Percentiles rank a stretch among this genome's conserved stretches.
These are phyloP conservation scores for Naganishia albida DNA, from an alignment of 1,284 basidiomycete genomes.

Conservation along the genomic window DNA sequence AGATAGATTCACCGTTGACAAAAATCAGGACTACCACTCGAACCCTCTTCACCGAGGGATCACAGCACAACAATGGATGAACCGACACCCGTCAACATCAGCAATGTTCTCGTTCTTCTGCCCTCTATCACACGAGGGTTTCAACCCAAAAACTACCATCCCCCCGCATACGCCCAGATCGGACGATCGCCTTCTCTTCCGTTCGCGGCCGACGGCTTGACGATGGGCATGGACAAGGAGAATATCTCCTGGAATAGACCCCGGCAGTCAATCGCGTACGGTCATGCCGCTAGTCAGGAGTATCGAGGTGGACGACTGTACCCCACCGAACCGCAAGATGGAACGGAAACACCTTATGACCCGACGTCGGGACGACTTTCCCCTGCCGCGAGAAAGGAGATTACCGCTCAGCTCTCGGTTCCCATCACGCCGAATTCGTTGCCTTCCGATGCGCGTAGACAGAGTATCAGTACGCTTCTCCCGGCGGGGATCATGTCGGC, in stretches of 20 bases:
- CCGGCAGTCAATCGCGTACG: conserved; percentile 12
- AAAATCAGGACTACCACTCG: no score
- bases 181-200: conserved; percentile 13
- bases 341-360: not conserved
- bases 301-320: not conserved
- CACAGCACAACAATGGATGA: not conserved
- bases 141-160: conserved; percentile 24
- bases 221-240: no score
- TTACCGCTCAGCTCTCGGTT: conserved; percentile 17
- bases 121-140: conserved; percentile 33
- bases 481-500: conserved; percentile 25
- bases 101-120: conserved; percentile 30
- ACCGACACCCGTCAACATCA: not conserved
- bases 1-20: no score
- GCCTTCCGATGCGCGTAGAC: conserved; percentile 14
- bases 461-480: conserved; percentile 25
- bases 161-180: conserved; percentile 20
- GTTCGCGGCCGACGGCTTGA: no score
- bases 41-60: no score
- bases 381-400: conserved; percentile 23
- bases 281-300: conserved; percentile 10
- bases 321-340: not conserved
- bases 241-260: not conserved
- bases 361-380: conserved; percentile 13
- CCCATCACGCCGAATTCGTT: conserved; percentile 23